Evolutionary conservation across 176 grass and related monocot genomes (phyloP).

Genomic region (Dactylis glomerata): DNA sequence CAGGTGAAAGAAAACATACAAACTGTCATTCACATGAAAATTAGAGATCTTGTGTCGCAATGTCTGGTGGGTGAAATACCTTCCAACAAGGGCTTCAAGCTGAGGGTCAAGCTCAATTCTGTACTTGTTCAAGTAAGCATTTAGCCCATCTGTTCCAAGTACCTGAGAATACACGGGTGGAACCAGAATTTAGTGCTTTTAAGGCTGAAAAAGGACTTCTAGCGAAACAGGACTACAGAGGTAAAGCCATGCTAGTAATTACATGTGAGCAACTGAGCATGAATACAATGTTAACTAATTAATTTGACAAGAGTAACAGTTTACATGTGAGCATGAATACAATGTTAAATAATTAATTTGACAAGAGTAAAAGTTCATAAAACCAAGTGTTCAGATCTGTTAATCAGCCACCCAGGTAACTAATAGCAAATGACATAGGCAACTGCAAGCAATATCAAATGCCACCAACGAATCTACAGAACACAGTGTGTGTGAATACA

Average conservation of each 20-base stretch:
- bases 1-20: background rate
- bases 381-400: background rate
- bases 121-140: slow-evolving; percentile 93
- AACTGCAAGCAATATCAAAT: background rate
- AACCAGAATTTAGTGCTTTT: background rate
- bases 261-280: background rate
- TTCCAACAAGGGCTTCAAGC: slow-evolving; percentile 94
- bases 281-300: background rate
- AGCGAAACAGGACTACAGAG: background rate
- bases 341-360: background rate
- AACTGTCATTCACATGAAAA: slow-evolving; percentile 11
- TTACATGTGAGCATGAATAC: background rate
- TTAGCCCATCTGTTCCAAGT: slow-evolving; percentile 82
- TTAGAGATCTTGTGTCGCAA: background rate
- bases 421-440: background rate
- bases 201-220: background rate
- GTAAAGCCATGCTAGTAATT: background rate
- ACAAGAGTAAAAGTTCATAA: background rate
- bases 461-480: background rate
- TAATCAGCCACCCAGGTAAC: background rate
- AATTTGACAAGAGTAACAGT: background rate
- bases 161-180: slow-evolving; percentile 35
- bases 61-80: slow-evolving; percentile 36
- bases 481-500: background rate
- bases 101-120: slow-evolving; percentile 88